phyloP scores from a whole-genome alignment of 2,329 filamentous ascomycete genomes.

The Pseudopyricularia cyperi region DNA sequence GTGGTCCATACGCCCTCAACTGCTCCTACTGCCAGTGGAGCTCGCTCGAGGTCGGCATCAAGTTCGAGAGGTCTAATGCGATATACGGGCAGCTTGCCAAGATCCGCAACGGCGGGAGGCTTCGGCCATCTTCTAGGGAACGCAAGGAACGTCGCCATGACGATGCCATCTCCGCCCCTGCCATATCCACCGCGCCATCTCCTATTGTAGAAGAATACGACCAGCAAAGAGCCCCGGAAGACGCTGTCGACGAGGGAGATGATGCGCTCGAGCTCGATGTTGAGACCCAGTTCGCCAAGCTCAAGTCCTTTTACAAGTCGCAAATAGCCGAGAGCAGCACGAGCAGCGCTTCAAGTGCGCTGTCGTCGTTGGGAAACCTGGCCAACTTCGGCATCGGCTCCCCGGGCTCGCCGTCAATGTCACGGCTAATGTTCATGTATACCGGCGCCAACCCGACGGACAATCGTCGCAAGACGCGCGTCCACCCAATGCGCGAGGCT shows the following conservation, averaged over 20 bases:
- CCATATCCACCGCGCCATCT: neutral
- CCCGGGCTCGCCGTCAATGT: slow-evolving; percentile 53
- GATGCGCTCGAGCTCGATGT: slow-evolving; percentile 42
- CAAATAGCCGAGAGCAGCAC: slow-evolving; percentile 54
- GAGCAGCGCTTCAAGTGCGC: slow-evolving; percentile 30
- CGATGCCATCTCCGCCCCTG: slow-evolving; percentile 15
- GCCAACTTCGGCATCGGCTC: slow-evolving; percentile 52
- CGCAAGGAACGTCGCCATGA: slow-evolving; percentile 38
- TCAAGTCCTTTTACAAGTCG: slow-evolving; percentile 69
- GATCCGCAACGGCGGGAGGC: slow-evolving; percentile 48
- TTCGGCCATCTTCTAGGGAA: slow-evolving; percentile 35
- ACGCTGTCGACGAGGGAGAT: slow-evolving; percentile 18
- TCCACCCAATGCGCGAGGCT: slow-evolving; percentile 71
- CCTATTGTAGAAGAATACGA: neutral
- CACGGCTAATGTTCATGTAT: slow-evolving; percentile 86
- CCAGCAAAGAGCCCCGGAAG: slow-evolving; percentile 2
- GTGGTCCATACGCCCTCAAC: slow-evolving; percentile 53
- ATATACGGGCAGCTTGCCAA: slow-evolving; percentile 70
- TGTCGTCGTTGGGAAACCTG: slow-evolving; percentile 19
- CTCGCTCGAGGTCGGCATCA: slow-evolving; percentile 76
- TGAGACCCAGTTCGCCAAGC: slow-evolving; percentile 59
- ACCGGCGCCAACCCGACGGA: slow-evolving; percentile 45
- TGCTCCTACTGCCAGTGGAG: slow-evolving; percentile 93
- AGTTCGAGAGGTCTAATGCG: slow-evolving; percentile 79
- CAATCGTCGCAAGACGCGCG: slow-evolving; percentile 54